Evolutionary conservation across 768 basidiomycete species (phyloP).

Genomic region (Sutorius australiensis): DNA sequence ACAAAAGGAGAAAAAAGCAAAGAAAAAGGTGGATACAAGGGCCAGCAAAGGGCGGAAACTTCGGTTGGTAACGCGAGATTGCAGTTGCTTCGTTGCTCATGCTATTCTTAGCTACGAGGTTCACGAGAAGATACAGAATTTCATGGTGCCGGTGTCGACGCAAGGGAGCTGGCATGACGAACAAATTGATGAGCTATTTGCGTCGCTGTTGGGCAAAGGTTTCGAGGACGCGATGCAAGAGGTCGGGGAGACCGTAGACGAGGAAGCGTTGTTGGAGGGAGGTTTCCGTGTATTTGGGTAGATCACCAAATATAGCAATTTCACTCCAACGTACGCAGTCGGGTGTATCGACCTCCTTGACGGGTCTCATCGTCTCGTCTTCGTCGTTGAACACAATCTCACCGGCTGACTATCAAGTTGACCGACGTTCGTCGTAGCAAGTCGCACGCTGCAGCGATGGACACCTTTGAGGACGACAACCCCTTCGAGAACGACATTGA

Average conservation of each 20-base stretch:
- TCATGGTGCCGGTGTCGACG: constrained; percentile 83
- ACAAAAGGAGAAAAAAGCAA: constrained; percentile 68
- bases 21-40: constrained; percentile 91
- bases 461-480: constrained; percentile 60
- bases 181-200: constrained; percentile 93
- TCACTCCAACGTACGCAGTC: constrained; percentile 6
- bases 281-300: constrained; percentile 65
- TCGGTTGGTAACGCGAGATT: constrained; percentile 45
- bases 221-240: constrained; percentile 40
- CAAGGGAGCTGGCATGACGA: constrained; percentile 87
- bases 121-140: constrained; percentile 95
- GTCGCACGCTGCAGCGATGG: constrained; percentile 17
- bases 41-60: constrained; percentile 95
- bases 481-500: constrained; percentile 52
- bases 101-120: constrained; percentile 70
- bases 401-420: not conserved
- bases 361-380: not conserved
- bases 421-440: not conserved
- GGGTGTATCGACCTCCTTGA: not conserved
- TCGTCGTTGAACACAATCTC: not conserved
- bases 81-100: constrained; percentile 1
- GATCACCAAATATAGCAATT: constrained; percentile 26
- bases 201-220: constrained; percentile 78
- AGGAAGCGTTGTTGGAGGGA: constrained; percentile 30
- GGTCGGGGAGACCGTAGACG: constrained; percentile 28